Conservation (phyloP, 225 moss, liverwort and hornwort genomes). For the Rhytidiadelphus loreus region DNA sequence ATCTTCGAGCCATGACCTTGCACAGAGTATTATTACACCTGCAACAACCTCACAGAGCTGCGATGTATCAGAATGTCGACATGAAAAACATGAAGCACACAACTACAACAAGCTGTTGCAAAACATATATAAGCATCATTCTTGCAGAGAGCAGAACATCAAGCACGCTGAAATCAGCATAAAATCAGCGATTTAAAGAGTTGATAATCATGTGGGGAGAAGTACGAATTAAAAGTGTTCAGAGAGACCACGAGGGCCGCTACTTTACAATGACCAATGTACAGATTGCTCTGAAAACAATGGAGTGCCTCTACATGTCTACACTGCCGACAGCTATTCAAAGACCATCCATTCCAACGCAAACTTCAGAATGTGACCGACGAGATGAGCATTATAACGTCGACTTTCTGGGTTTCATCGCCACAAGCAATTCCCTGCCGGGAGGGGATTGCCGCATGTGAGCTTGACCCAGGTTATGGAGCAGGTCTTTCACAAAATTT, state of each 20-base stretch:
- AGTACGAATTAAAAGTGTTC: background rate
- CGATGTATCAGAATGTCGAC: background rate
- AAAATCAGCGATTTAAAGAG: background rate
- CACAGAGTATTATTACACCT: background rate
- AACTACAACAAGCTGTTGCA: background rate
- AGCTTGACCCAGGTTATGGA: background rate
- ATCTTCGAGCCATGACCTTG: background rate
- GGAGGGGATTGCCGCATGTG: background rate
- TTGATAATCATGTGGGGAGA: background rate
- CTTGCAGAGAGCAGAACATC: background rate
- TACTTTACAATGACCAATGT: constrained; percentile 15
- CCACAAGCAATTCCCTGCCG: background rate
- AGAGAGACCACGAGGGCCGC: background rate
- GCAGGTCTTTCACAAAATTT: background rate
- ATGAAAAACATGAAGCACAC: background rate
- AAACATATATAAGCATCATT: background rate
- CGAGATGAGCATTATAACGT: background rate
- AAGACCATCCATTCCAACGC: background rate
- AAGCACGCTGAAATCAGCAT: background rate
- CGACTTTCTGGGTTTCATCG: background rate
- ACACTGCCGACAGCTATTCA: background rate
- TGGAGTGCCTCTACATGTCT: background rate
- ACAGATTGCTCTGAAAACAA: background rate
- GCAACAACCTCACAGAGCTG: background rate
- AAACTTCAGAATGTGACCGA: background rate